These are phyloP conservation scores for Alternaria rosae DNA, from an alignment of 2,329 filamentous ascomycete genomes.

Conservation along the genomic window DNA sequence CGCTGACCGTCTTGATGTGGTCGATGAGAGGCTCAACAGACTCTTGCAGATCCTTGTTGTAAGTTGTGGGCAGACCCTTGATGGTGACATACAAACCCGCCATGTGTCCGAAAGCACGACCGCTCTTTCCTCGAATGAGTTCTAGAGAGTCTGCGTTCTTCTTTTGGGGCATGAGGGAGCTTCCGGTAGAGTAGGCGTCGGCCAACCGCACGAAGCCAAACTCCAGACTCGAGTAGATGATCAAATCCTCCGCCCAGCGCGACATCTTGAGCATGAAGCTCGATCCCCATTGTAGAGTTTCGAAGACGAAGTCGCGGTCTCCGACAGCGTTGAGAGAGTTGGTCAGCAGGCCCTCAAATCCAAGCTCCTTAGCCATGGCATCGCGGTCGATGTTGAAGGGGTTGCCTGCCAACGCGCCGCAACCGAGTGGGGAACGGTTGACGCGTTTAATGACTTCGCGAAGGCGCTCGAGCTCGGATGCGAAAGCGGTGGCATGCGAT, in stretches of 20 bases:
- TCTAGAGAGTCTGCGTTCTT: slow-evolving; percentile 81
- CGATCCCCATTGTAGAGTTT: slow-evolving; percentile 80
- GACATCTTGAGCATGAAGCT: slow-evolving; percentile 82
- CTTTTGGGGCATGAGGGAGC: slow-evolving; percentile 82
- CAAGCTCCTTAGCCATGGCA: slow-evolving; percentile 79
- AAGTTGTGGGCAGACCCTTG: slow-evolving; percentile 79
- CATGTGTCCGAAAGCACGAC: slow-evolving; percentile 81
- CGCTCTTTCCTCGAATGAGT: slow-evolving; percentile 78
- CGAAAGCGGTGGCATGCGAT: slow-evolving; percentile 75
- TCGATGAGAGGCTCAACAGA: slow-evolving; percentile 86
- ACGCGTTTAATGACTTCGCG: slow-evolving; percentile 76
- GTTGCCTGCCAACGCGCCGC: slow-evolving; percentile 81
- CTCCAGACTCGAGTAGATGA: slow-evolving; percentile 79
- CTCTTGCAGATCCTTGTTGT: slow-evolving; percentile 95
- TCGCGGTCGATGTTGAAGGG: slow-evolving; percentile 82
- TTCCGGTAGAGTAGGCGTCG: slow-evolving; percentile 81
- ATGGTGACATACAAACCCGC: slow-evolving; percentile 79
- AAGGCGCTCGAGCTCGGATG: slow-evolving; percentile 77
- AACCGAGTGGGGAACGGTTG: slow-evolving; percentile 75
- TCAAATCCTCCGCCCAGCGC: slow-evolving; percentile 84
- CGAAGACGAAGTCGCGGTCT: slow-evolving; percentile 82
- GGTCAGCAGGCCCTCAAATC: slow-evolving; percentile 76
- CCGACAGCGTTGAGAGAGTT: slow-evolving; percentile 80
- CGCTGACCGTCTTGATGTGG: slow-evolving; percentile 79
- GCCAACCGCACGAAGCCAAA: slow-evolving; percentile 79